Base-by-base conservation (phyloP, 2,329 filamentous ascomycete genomes). In the Neocatenulostroma microsporum region DNA sequence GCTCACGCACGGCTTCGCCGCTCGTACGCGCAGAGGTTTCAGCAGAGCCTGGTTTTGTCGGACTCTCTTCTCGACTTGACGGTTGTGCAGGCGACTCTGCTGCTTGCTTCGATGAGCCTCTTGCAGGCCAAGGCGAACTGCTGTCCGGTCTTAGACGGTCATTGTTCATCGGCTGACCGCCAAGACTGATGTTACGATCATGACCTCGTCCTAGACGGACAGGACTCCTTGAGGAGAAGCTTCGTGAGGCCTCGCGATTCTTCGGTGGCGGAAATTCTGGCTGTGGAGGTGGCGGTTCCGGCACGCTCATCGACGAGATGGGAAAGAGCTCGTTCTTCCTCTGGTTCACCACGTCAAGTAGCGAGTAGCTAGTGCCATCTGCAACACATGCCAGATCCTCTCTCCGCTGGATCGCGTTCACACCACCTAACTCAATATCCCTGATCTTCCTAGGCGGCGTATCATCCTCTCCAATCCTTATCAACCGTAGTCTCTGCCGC, bases 361-460 rank as follows among this genome's bases (percentile, higher is more conserved):
- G 70, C 23, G 88, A 82, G 64, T 98, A 98, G 24, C 82, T 82
- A 40, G 79, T 78, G n/a, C 79, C 72, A 60, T 96, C 87, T 15
- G 91, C 91, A n/a, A 94, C 88, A 56, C 91, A 98, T 13, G 88
- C 89, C 58, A 94, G 87, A 11, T 83, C 81, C 42, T 86, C 84
- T 53, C 89, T 75, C 21, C 91, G 78, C 15, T 85, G 74, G 5
- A 86, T 82, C 35, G 81, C 69, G 17, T 81, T 74, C 55, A 87
- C 94, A 15, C 82, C 84, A 1, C 85, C 81, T 56, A 89, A 89
- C 50, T 94, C 86, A 51, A 96, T 94, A 54, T 86, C 81, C 58
- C 78, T 80, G 34, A 93, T 69, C 37, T 79, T 76, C 23, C 81
- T 74, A n/a, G n/a, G n/a, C n/a, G n/a, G n/a, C n/a, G n/a, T n/a